These are phyloP conservation scores for Candida golubevii DNA, from an alignment of 805 yeast genomes.

Conservation along the genomic window DNA sequence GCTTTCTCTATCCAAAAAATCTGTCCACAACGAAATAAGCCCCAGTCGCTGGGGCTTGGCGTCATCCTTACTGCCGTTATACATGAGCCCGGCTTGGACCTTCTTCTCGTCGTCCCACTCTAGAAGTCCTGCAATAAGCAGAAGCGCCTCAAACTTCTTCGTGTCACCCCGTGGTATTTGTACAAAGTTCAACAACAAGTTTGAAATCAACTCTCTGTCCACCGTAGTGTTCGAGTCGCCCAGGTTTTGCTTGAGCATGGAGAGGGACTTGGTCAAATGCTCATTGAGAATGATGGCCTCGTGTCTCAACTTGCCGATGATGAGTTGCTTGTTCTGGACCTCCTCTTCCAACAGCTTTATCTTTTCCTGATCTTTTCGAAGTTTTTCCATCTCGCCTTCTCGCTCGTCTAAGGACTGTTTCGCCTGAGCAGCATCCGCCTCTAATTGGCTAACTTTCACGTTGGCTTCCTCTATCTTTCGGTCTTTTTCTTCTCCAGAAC, in stretches of 20 bases:
- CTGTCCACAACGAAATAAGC: constrained; percentile 77
- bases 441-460: not conserved
- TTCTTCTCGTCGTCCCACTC: constrained; percentile 85
- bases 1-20: constrained; percentile 71
- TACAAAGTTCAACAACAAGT: constrained; percentile 78
- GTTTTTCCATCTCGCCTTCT: constrained; percentile 7
- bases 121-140: constrained; percentile 73
- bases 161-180: constrained; percentile 89
- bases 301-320: constrained; percentile 87
- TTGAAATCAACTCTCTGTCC: constrained; percentile 85
- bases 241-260: constrained; percentile 74
- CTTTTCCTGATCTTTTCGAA: constrained; percentile 20
- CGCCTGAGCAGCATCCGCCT: constrained; percentile 8
- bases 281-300: constrained; percentile 92
- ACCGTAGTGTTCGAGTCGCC: constrained; percentile 60
- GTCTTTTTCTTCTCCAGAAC: constrained; percentile 6
- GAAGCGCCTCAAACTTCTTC: constrained; percentile 89
- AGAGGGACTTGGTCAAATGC: constrained; percentile 88
- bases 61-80: constrained; percentile 20
- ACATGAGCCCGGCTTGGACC: constrained; percentile 68
- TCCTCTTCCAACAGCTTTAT: constrained; percentile 55
- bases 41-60: constrained; percentile 39
- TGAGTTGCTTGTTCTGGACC: constrained; percentile 56
- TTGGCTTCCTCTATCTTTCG: not conserved
- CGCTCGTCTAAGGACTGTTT: constrained; percentile 2